These are phyloP conservation scores for Plasmodium malariae DNA, from an alignment of 169 alveolate species.

Conservation along the genomic window DNA sequence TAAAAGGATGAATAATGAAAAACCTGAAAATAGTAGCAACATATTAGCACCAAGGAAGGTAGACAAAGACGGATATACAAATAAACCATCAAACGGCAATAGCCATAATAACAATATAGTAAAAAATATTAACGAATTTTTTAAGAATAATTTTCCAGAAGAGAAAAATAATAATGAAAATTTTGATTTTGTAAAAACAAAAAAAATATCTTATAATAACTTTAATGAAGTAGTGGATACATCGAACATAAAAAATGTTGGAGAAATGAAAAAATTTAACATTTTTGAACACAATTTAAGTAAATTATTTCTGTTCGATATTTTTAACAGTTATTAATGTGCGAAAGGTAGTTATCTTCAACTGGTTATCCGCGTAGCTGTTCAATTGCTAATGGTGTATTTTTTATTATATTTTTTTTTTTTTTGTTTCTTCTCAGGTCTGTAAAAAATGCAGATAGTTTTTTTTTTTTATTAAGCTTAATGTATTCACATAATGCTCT, in stretches of 20 bases:
- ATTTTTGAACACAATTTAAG: conserved; percentile 69
- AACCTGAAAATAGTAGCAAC: not conserved
- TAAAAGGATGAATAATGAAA: conserved; percentile 22
- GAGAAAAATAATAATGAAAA: conserved; percentile 34
- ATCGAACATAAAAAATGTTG: conserved; percentile 37
- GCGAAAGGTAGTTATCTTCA: not conserved
- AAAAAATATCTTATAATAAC: conserved; percentile 25
- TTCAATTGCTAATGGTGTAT: not conserved
- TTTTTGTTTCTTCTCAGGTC: conserved; percentile 11
- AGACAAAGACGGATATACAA: conserved; percentile 18
- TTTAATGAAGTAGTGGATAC: conserved; percentile 43
- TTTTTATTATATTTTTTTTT: not conserved
- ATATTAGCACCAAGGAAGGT: not conserved
- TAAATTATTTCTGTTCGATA: conserved; percentile 65
- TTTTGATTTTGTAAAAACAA: conserved; percentile 36
- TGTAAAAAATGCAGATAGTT: conserved; percentile 6
- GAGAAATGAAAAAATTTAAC: conserved; percentile 68
- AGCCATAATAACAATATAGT: conserved; percentile 26
- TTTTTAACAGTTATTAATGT: conserved; percentile 40
- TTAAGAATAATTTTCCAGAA: conserved; percentile 16
- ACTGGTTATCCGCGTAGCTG: not conserved
- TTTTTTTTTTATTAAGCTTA: conserved; percentile 16
- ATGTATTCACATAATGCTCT: conserved; percentile 20
- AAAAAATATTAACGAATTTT: conserved; percentile 58
- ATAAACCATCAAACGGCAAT: not conserved